Evolutionary conservation across 2,329 filamentous ascomycete species (phyloP).

Genomic region (Keithomyces neogunnii): DNA sequence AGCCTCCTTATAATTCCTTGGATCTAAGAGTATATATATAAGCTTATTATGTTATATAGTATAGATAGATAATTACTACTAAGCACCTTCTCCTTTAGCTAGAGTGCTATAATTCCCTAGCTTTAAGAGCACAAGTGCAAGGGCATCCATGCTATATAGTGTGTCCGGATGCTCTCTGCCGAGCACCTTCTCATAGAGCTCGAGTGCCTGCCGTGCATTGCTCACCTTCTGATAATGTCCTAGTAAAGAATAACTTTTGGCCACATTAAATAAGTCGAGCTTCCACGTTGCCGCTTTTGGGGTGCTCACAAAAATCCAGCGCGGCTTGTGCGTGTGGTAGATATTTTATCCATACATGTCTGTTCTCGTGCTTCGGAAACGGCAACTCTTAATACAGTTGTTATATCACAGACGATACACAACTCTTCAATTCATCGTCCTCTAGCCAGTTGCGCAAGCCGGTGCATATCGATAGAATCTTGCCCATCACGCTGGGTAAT

Average conservation of each 20-base stretch:
- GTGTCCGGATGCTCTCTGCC: not conserved
- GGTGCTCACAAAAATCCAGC: not conserved
- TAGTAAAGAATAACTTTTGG: not conserved
- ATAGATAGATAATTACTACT: too few relatives aligned
- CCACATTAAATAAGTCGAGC: not conserved
- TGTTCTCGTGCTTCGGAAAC: not conserved
- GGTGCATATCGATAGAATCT: slow-evolving; percentile 20
- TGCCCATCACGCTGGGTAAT: slow-evolving; percentile 14
- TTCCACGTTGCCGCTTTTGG: not conserved
- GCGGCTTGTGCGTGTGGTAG: not conserved
- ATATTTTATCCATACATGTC: not conserved
- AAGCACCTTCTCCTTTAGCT: too few relatives aligned
- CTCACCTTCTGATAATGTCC: not conserved
- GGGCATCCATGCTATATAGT: not conserved
- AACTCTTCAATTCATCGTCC: not conserved
- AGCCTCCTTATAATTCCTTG: too few relatives aligned
- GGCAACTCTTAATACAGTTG: not conserved
- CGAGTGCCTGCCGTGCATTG: not conserved
- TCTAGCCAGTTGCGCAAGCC: slow-evolving; percentile 19
- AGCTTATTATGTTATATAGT: too few relatives aligned
- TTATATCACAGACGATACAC: not conserved
- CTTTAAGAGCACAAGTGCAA: not conserved
- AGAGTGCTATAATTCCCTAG: too few relatives aligned
- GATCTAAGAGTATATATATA: too few relatives aligned
- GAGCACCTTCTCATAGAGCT: not conserved